Base-by-base conservation (phyloP, 2,329 filamentous ascomycete species). In the Nigrospora sphaerica region DNA sequence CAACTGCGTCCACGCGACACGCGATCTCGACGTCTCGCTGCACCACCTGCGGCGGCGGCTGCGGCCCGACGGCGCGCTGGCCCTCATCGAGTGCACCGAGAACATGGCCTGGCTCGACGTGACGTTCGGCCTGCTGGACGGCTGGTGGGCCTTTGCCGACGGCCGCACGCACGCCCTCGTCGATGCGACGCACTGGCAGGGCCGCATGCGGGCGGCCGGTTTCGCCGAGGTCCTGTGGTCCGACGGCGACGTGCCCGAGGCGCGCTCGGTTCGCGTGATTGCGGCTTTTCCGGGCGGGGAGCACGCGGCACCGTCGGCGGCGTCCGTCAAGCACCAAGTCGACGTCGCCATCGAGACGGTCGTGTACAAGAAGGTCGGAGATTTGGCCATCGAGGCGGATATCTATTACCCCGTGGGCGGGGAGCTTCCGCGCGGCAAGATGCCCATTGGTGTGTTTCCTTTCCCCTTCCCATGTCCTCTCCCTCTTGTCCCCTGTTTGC, bases 1-100 rank as follows among this genome's bases (percentile, higher is more conserved):
- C 2, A 69, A 67, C 45, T 66, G 63, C 42, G 57, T 69, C 13
- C 67, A 70, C 42, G 65, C 66, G 0, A 69, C 65, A 0, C 41
- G 44, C 3, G 47, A 57, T 41, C 50, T 67, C 1, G 42, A 36
- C 1, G 12, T 32, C 1, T 63, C 64, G 3, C 41, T 54, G 6
- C 17, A 31, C 0, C 56, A 66, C 40, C 54, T 65, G 2, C 54
- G 56, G 1, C 44, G 48, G 13, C 52, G 63, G 46, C 48, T 69
- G 2, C 54, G 54, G 2, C 48, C 49, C 1, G 62, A 62, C 16
- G 65, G 63, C 2, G 39, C 55, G 1, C 35, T 67, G 2, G 49
- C 52, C 2, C 50, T 67, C 4, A 43, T 65, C 1, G 66, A 68
- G 53, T 45, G 62, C 6, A 66, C 62, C 0, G 46, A 47, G 9